These are phyloP conservation scores for Floccularia luteovirens DNA, from an alignment of 768 basidiomycete species.

Conservation along the genomic window DNA sequence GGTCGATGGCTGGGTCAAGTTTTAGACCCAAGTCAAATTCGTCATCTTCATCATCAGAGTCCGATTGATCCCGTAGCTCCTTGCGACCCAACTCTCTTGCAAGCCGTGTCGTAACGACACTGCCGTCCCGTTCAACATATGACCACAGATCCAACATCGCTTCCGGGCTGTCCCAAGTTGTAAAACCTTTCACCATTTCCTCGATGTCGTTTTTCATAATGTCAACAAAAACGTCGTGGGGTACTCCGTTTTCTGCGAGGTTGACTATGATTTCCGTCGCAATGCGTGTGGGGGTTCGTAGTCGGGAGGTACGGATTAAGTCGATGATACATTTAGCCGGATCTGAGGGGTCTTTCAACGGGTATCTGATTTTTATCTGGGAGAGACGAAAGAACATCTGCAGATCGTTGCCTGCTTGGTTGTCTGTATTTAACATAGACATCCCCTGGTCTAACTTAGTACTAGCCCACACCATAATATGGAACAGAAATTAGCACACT, in stretches of 20 bases:
- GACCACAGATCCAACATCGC: constrained; percentile 30
- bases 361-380: constrained; percentile 30
- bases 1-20: constrained; percentile 11
- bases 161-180: constrained; percentile 29
- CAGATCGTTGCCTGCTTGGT: constrained; percentile 3
- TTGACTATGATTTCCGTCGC: constrained; percentile 57
- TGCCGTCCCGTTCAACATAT: constrained; percentile 22
- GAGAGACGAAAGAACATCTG: constrained; percentile 18
- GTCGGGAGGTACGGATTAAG: constrained; percentile 35
- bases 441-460: constrained; percentile 15
- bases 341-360: constrained; percentile 13
- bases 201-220: constrained; percentile 24
- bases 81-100: constrained; percentile 26
- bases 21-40: constrained; percentile 19
- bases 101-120: constrained; percentile 24
- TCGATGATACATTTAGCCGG: constrained; percentile 32
- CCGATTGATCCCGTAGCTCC: constrained; percentile 11
- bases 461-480: background rate
- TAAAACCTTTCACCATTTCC: constrained; percentile 19
- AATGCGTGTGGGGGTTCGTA: constrained; percentile 36
- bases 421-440: constrained; percentile 9
- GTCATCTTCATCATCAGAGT: constrained; percentile 19
- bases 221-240: constrained; percentile 26
- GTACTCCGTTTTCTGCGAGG: constrained; percentile 57
- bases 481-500: constrained; percentile 12